Conservation (phyloP, 1,139 yeast genomes). For the Lodderomyces orthopsilosis region DNA sequence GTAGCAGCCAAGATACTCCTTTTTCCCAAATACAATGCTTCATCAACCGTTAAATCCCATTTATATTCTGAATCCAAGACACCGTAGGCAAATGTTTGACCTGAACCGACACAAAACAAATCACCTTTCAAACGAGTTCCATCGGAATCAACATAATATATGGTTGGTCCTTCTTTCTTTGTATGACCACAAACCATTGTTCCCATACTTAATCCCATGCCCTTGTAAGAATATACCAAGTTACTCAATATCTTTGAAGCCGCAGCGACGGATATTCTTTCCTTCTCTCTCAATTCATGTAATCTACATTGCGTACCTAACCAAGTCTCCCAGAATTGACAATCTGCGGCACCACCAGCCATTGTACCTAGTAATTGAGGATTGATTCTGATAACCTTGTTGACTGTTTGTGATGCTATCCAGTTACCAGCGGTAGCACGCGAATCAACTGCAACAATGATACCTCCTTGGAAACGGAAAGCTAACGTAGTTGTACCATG, state of each 20-base stretch:
- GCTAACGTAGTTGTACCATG: slow-evolving; percentile 99
- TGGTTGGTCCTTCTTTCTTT: slow-evolving; percentile 90
- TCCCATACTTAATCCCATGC: slow-evolving; percentile 99
- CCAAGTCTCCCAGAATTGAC: slow-evolving; percentile 99
- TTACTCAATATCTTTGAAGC: slow-evolving; percentile 92
- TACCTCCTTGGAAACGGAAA: slow-evolving; percentile 93
- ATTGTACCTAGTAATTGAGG: slow-evolving; percentile 93
- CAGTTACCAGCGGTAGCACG: slow-evolving; percentile 98
- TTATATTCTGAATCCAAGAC: slow-evolving; percentile 87
- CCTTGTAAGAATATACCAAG: slow-evolving; percentile 90
- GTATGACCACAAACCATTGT: slow-evolving; percentile 98
- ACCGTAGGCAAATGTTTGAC: slow-evolving; percentile 99
- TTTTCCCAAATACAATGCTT: slow-evolving; percentile 90
- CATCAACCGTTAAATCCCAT: slow-evolving; percentile 90
- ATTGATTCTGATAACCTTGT: slow-evolving; percentile 94
- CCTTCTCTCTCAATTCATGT: slow-evolving; percentile 91
- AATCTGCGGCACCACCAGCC: slow-evolving; percentile 99
- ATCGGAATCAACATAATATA: slow-evolving; percentile 94
- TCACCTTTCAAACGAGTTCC: slow-evolving; percentile 96
- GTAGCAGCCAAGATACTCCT: slow-evolving; percentile 97
- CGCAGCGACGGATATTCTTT: slow-evolving; percentile 93
- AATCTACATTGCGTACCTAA: slow-evolving; percentile 94
- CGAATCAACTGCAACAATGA: slow-evolving; percentile 94
- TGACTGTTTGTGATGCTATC: slow-evolving; percentile 98
- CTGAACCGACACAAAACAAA: slow-evolving; percentile 96